Base-by-base conservation (phyloP, 2,329 filamentous ascomycete species). In the Calonectria pauciramosa region DNA sequence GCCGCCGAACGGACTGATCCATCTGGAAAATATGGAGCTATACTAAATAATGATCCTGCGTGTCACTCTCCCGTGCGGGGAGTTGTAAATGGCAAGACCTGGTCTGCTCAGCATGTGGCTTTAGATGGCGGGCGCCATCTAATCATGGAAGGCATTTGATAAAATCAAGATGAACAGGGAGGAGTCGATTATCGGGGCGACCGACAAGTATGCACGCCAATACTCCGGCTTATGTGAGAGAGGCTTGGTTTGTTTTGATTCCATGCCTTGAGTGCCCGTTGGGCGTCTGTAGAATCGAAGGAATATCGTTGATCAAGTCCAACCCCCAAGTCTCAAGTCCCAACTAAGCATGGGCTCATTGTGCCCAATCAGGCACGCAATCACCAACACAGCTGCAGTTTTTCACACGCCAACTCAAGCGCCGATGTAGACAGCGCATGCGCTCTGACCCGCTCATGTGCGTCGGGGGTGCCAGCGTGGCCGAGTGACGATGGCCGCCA, bases 1-100 rank as follows among this genome's bases (percentile, higher is more conserved):
- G 92, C 91, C 92, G 32, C 88, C 90, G 1, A 93, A 93, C 78
- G 92, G 92, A 3, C 83, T 93, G 66, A 91, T 93, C 71, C 91
- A 93, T 79, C 85, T 94, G 5, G 90, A 92, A 80, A 89, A 87
- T 75, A 85, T 88, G 83, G 86, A 88, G 56, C 72, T 87, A 26
- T 86, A 86, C 69, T 83, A 67, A 81, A 74, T 49, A 41, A 47
- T 49, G n/a, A 63, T 63, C 56, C 67, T 41, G 59, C 76, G 64
- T 73, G 38, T 63, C 72, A 49, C 51, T 68, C 78, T 64, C 41
- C n/a, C 41, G 68, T 75, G 74, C 63, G 73, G 79, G 68, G 79
- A 71, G 51, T 54, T 47, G 36, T 63, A 63, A 63, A 63, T 65
- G 51, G 23, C 47, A 38, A 75, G 73, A 26, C 41, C 65, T 54